A percentile compares a stretch with the other conserved stretches of the same genome.
phyloP scores from a whole-genome alignment of 2,329 filamentous ascomycete genomes.

The Pseudopithomyces chartarum region DNA sequence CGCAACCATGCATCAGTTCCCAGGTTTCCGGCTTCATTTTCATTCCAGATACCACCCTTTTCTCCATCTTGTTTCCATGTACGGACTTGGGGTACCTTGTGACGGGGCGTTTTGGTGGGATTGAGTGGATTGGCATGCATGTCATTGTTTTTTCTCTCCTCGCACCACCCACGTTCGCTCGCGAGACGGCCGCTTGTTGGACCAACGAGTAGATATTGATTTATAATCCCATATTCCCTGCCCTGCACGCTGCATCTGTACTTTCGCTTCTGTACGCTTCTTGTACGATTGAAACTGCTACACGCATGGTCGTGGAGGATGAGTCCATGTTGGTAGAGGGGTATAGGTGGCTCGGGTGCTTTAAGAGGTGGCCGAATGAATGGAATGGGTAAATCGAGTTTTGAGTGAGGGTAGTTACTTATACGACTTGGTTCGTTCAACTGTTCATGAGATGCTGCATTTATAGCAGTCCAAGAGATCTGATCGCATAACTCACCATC shows the following conservation, averaged over 20 bases:
- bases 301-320: background rate
- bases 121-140: background rate
- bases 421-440: no score
- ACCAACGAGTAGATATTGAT: constrained; percentile 16
- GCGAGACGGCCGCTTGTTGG: constrained; percentile 8
- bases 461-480: no score
- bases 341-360: background rate
- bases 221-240: constrained; percentile 18
- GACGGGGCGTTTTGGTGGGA: constrained; percentile 1
- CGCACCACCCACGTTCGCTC: constrained; percentile 4
- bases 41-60: constrained; percentile 22
- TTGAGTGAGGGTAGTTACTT: no score
- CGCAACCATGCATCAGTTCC: background rate
- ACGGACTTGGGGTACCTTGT: constrained; percentile 9
- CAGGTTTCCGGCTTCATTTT: background rate
- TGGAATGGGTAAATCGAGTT: background rate
- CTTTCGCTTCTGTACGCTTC: background rate
- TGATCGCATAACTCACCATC: no score
- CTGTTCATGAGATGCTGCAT: no score
- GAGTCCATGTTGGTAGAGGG: background rate
- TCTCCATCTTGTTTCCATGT: constrained; percentile 12
- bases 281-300: background rate
- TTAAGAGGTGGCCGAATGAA: background rate
- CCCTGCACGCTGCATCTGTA: background rate
- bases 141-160: background rate